phyloP scores from a whole-genome alignment of 257 asterid species.

The Solanum chmielewskii region DNA sequence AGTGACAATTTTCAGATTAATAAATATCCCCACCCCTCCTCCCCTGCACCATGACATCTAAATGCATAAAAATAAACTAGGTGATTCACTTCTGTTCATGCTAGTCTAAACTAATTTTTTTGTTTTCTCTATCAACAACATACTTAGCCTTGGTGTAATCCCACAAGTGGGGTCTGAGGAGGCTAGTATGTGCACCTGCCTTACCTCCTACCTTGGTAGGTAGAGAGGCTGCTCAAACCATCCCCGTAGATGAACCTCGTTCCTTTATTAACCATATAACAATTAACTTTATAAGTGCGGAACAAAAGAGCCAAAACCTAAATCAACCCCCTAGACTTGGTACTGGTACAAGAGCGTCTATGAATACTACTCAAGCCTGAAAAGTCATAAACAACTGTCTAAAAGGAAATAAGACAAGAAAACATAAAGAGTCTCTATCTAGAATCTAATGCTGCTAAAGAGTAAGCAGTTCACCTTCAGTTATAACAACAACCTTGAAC shows the following conservation, averaged over 20 bases:
- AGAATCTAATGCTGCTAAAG: too few relatives aligned
- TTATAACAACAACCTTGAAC: too few relatives aligned
- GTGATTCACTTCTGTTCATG: not conserved
- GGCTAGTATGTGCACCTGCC: not conserved
- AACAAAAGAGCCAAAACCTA: not conserved
- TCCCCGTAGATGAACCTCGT: not conserved
- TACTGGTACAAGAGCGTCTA: not conserved
- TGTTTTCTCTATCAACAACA: not conserved
- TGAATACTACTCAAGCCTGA: too few relatives aligned
- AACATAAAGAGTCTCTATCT: too few relatives aligned
- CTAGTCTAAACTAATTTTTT: not conserved
- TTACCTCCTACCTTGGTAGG: not conserved
- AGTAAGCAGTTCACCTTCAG: too few relatives aligned
- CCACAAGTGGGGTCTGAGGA: not conserved
- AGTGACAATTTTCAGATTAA: not conserved
- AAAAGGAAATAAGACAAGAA: not conserved
- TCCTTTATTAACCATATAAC: not conserved
- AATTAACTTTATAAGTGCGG: not conserved
- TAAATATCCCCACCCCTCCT: not conserved
- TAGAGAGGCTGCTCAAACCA: not conserved
- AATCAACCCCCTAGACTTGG: not conserved
- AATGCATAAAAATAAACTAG: not conserved
- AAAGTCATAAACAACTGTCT: not conserved
- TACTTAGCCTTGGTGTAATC: not conserved
- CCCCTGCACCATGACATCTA: not conserved